phyloP scores from a whole-genome alignment of 1,139 yeast genomes.

The Casaregolazyma lundiana region DNA sequence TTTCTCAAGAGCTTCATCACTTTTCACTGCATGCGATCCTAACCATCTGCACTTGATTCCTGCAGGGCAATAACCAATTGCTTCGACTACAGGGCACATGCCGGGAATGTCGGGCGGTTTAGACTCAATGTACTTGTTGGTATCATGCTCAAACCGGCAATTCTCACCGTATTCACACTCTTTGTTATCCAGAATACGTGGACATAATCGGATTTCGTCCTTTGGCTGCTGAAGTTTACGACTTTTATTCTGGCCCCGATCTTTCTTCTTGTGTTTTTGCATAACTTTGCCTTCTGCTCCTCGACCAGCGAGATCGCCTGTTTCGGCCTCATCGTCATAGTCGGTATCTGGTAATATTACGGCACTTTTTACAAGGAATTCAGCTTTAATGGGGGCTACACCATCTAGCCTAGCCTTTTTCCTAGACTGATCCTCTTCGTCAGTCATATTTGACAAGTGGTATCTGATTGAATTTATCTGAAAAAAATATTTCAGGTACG shows the following conservation, averaged over 20 bases:
- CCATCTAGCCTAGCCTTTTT: conserved; percentile 17
- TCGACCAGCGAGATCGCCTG: conserved; percentile 36
- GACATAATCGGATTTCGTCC: conserved; percentile 65
- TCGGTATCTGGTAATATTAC: conserved; percentile 15
- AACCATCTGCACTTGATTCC: conserved; percentile 94
- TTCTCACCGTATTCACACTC: conserved; percentile 67
- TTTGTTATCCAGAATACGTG: conserved; percentile 43
- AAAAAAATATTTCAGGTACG: not conserved
- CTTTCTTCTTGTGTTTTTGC: conserved; percentile 36
- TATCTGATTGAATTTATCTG: not conserved
- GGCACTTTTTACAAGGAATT: conserved; percentile 17
- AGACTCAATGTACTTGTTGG: conserved; percentile 53
- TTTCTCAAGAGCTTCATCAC: conserved; percentile 37
- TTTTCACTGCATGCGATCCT: conserved; percentile 58
- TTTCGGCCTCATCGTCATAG: conserved; percentile 50
- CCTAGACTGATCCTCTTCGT: conserved; percentile 8
- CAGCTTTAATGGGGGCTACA: conserved; percentile 25
- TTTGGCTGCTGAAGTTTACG: conserved; percentile 70
- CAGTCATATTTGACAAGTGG: not conserved
- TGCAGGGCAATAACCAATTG: conserved; percentile 85
- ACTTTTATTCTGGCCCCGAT: conserved; percentile 84
- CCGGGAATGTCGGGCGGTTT: conserved; percentile 74
- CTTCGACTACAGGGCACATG: conserved; percentile 74
- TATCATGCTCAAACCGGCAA: conserved; percentile 76
- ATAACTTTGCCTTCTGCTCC: conserved; percentile 38